Percentiles rank a stretch among this genome's conserved stretches.
Evolutionary conservation across 768 basidiomycete species (phyloP).

Genomic region (Amanita brunnescens): DNA sequence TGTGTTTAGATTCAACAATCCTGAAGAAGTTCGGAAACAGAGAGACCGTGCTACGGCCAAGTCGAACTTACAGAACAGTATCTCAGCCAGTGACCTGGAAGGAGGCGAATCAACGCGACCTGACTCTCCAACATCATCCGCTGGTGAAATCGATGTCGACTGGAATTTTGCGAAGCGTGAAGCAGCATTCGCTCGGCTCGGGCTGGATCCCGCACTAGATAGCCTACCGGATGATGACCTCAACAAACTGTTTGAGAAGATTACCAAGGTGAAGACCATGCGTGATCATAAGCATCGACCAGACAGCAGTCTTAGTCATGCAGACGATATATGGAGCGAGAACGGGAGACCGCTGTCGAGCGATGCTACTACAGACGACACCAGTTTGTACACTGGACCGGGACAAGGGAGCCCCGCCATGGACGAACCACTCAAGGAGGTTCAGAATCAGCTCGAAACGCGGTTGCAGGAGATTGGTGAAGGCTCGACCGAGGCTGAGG

Average conservation of each 20-base stretch:
- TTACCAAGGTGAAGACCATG: slow-evolving; percentile 84
- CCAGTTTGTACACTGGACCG: slow-evolving; percentile 63
- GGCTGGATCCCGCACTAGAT: slow-evolving; percentile 83
- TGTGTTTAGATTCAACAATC: slow-evolving; percentile 96
- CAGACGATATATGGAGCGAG: slow-evolving; percentile 87
- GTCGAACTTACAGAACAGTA: slow-evolving; percentile 57
- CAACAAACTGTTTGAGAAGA: slow-evolving; percentile 89
- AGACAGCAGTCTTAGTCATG: slow-evolving; percentile 81
- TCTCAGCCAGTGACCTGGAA: slow-evolving; percentile 62
- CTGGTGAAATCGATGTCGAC: slow-evolving; percentile 72
- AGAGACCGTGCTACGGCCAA: slow-evolving; percentile 73
- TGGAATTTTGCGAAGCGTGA: slow-evolving; percentile 98
- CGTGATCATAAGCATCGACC: slow-evolving; percentile 82
- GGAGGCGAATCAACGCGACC: slow-evolving; percentile 57
- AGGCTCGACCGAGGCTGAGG: slow-evolving; percentile 62
- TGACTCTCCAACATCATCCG: slow-evolving; percentile 65
- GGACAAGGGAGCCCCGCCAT: slow-evolving; percentile 59
- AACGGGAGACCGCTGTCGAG: slow-evolving; percentile 72
- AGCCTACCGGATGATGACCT: slow-evolving; percentile 92
- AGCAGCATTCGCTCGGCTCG: slow-evolving; percentile 80
- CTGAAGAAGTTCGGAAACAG: slow-evolving; percentile 88
- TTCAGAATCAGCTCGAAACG: slow-evolving; percentile 68
- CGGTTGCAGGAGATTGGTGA: slow-evolving; percentile 52
- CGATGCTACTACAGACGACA: slow-evolving; percentile 80
- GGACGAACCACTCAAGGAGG: slow-evolving; percentile 57